Evolutionary conservation across 352 stramenopile genomes (phyloP).

Genomic region (Phytophthora multivora): DNA sequence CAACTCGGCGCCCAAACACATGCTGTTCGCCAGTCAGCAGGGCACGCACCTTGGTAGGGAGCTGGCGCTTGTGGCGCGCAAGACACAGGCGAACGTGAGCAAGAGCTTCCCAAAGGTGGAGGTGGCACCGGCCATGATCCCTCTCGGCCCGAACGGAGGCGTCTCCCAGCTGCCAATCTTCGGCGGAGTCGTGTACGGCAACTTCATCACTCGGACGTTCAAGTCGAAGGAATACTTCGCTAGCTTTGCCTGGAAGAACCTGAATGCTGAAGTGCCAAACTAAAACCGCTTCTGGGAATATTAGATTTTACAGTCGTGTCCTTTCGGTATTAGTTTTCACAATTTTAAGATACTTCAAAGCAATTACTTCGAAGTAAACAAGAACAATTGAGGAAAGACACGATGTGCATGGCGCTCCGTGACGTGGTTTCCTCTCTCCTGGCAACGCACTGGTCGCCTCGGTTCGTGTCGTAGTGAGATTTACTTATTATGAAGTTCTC

Average conservation of each 20-base stretch:
- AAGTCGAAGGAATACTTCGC: slow-evolving; percentile 10
- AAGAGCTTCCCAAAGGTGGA: slow-evolving; percentile 6
- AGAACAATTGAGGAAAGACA: slow-evolving; percentile 12
- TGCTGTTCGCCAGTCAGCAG: slow-evolving; percentile 1
- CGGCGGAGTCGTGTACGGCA: slow-evolving; percentile 3
- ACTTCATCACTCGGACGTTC: slow-evolving; percentile 7
- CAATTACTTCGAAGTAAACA: no score
- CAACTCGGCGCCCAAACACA: slow-evolving; percentile 6
- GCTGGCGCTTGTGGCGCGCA: not conserved
- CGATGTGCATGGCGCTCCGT: slow-evolving; percentile 14
- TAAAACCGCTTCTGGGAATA: not conserved
- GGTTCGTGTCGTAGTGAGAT: slow-evolving; percentile 3
- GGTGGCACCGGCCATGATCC: not conserved
- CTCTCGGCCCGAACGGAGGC: slow-evolving; percentile 4
- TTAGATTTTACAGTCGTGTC: not conserved
- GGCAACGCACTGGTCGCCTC: not conserved
- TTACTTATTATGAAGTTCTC: not conserved
- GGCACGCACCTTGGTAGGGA: not conserved
- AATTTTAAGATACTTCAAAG: not conserved
- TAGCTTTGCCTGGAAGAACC: slow-evolving; percentile 7
- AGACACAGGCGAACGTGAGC: slow-evolving; percentile 3
- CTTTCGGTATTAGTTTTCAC: slow-evolving; percentile 3
- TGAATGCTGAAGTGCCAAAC: slow-evolving; percentile 3
- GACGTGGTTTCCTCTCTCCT: not conserved
- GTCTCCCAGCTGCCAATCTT: slow-evolving; percentile 4